These are phyloP conservation scores for Cladosporium sphaerospermum DNA, from an alignment of 2,329 filamentous ascomycete species.

Conservation along the genomic window DNA sequence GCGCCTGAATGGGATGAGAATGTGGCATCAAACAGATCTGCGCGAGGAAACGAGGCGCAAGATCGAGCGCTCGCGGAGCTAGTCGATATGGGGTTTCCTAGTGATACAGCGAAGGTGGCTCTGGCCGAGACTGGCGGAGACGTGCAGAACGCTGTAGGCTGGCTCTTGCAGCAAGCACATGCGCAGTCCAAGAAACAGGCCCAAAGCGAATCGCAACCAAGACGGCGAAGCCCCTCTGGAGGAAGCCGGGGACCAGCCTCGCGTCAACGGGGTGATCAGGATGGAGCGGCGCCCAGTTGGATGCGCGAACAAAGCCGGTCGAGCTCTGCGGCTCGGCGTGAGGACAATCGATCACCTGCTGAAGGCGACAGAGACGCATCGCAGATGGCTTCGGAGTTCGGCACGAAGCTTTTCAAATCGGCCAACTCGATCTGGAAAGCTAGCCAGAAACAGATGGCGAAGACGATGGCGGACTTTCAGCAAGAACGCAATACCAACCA, in stretches of 20 bases:
- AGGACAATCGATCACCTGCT: conserved; percentile 50
- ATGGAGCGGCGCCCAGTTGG: conserved; percentile 51
- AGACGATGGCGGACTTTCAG: conserved; percentile 81
- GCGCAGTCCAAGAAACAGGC: conserved; percentile 69
- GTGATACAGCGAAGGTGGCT: conserved; percentile 74
- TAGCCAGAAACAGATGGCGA: conserved; percentile 84
- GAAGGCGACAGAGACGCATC: conserved; percentile 64
- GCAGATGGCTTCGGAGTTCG: conserved; percentile 74
- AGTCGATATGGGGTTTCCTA: conserved; percentile 89
- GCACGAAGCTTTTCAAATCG: conserved; percentile 81
- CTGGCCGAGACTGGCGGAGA: conserved; percentile 75
- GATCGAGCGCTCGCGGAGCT: conserved; percentile 81
- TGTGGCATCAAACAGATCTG: background rate
- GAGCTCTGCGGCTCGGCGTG: conserved; percentile 41
- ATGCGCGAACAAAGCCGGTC: conserved; percentile 52
- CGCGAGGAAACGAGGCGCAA: conserved; percentile 43
- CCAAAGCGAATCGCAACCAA: conserved; percentile 27
- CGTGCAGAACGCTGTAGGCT: conserved; percentile 80
- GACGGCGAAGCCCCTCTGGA: conserved; percentile 16
- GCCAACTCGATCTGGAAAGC: conserved; percentile 95
- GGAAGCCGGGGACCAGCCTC: conserved; percentile 20
- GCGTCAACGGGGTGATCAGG: conserved; percentile 30
- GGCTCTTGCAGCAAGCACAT: conserved; percentile 87
- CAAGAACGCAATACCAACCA: conserved; percentile 70
- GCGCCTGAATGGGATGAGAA: conserved; percentile 10